Evolutionary conservation across 176 grass and related monocot species (phyloP).

Genomic region (Pontederia crassipes): DNA sequence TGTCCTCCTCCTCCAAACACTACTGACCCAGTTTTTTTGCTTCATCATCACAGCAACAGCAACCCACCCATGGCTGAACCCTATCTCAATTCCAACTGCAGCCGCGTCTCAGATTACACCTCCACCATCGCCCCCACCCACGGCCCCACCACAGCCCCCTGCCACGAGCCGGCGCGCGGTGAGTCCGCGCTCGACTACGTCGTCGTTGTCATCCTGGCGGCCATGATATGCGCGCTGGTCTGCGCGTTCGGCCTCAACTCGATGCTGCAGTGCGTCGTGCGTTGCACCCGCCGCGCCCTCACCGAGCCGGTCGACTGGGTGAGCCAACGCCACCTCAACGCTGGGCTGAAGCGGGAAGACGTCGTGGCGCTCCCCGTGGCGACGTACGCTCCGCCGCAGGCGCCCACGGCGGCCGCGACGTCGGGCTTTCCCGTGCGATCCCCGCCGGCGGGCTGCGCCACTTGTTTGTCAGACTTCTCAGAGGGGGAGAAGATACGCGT

Average conservation of each 20-base stretch:
- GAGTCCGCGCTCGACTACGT: constrained; percentile 45
- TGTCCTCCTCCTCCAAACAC: too few relatives aligned
- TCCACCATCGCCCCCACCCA: not conserved
- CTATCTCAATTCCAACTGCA: too few relatives aligned
- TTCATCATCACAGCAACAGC: too few relatives aligned
- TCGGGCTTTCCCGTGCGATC: not conserved
- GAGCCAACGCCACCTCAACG: constrained; percentile 30
- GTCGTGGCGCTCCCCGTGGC: constrained; percentile 34
- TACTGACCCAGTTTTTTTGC: too few relatives aligned
- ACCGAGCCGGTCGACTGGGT: constrained; percentile 40
- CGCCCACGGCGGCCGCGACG: constrained; percentile 1
- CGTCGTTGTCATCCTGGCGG: constrained; percentile 64
- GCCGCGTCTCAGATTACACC: not conserved
- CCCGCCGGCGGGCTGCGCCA: constrained; percentile 22
- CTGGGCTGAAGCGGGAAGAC: constrained; percentile 55
- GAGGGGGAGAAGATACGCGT: constrained; percentile 32
- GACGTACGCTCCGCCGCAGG: too few relatives aligned
- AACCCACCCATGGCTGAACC: too few relatives aligned
- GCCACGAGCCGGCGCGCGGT: not conserved
- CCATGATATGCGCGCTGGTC: constrained; percentile 71
- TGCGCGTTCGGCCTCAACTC: constrained; percentile 67
- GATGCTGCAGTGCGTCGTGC: constrained; percentile 61
- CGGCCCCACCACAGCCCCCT: not conserved
- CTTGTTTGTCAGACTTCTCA: constrained; percentile 31
- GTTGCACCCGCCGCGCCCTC: constrained; percentile 48